These are phyloP conservation scores for Acanthamoeba royreba DNA, from an alignment of 208 protist genomes.

Conservation along the genomic window DNA sequence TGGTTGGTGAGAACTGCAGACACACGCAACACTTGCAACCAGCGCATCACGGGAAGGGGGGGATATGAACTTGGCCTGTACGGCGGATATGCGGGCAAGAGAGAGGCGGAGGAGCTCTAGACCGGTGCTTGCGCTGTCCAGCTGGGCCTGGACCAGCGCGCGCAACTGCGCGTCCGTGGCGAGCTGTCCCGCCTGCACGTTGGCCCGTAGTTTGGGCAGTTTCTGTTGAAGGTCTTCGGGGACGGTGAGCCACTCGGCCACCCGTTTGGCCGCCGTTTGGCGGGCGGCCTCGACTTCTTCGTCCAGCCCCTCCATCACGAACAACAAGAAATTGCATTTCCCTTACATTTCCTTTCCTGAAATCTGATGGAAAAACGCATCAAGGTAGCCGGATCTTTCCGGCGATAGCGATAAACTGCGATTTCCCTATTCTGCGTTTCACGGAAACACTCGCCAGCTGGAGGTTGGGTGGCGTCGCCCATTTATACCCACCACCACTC, in stretches of 20 bases:
- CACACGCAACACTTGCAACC: too few species aligned
- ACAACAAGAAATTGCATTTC: neutral
- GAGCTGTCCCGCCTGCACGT: neutral
- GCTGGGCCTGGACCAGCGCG: constrained; percentile 2
- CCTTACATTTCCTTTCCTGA: neutral
- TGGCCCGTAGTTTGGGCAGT: neutral
- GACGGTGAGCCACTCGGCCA: constrained; percentile 16
- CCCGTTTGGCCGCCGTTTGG: neutral
- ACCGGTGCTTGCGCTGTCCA: neutral
- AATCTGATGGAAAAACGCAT: neutral
- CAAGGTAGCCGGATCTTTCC: too few species aligned
- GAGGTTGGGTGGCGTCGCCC: too few species aligned
- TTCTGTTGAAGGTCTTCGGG: neutral
- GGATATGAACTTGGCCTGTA: neutral
- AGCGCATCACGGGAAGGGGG: neutral
- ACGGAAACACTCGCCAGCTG: too few species aligned
- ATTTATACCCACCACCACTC: too few species aligned
- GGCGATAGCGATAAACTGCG: too few species aligned
- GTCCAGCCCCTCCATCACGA: neutral
- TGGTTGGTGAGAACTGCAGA: neutral
- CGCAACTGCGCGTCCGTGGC: neutral
- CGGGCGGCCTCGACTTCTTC: neutral
- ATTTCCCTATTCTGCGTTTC: too few species aligned
- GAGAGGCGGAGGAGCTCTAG: neutral
- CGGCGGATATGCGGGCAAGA: neutral